These are phyloP conservation scores for Glycine soja DNA, from an alignment of 306 rosid genomes.

Conservation along the genomic window DNA sequence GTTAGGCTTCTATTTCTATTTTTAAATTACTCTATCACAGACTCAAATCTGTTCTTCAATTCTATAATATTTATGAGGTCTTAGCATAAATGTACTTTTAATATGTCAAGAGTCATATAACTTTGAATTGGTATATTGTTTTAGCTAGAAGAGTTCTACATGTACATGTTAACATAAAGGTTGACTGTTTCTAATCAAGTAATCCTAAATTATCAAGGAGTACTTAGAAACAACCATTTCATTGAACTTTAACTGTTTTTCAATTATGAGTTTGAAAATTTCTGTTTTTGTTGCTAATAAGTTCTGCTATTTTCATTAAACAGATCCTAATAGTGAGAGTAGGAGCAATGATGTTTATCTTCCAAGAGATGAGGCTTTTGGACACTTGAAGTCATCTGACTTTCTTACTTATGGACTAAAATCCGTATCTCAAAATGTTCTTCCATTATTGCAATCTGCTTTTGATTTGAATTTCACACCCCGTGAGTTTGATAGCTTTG, in stretches of 20 bases:
- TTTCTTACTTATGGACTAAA: slow-evolving; percentile 68
- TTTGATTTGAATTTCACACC: slow-evolving; percentile 50
- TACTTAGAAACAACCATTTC: no score
- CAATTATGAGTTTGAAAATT: background rate
- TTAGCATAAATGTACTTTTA: no score
- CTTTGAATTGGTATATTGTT: no score
- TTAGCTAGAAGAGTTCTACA: no score
- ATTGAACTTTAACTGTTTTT: background rate
- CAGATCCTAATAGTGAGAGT: slow-evolving; percentile 66
- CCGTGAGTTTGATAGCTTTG: slow-evolving; percentile 63
- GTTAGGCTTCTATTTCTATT: slow-evolving; percentile 38
- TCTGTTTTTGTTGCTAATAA: background rate
- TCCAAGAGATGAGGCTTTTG: slow-evolving; percentile 80
- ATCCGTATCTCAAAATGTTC: slow-evolving; percentile 59
- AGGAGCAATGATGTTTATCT: slow-evolving; percentile 56
- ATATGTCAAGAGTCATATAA: no score
- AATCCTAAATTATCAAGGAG: no score
- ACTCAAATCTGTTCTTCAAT: no score
- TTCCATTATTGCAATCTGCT: slow-evolving; percentile 53
- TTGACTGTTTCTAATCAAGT: no score
- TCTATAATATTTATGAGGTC: no score
- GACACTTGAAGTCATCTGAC: slow-evolving; percentile 73
- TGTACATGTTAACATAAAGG: no score
- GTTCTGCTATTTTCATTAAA: background rate
- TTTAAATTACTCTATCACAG: no score